These are phyloP conservation scores for Kalmusia sp. DNA, from an alignment of 2,329 filamentous ascomycete species.

Conservation along the genomic window DNA sequence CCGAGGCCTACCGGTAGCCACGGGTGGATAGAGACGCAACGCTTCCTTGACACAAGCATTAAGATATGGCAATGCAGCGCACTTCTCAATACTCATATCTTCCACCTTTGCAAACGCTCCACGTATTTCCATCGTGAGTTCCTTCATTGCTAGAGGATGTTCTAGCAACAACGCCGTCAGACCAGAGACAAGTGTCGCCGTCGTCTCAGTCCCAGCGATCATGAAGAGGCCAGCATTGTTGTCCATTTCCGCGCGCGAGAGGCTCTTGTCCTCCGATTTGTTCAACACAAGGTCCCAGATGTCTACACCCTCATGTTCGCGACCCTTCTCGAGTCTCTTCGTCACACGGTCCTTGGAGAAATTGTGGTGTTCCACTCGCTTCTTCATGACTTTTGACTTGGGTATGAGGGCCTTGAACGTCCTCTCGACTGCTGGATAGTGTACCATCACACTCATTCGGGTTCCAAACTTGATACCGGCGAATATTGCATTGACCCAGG, in stretches of 20 bases:
- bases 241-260: slow-evolving; percentile 47
- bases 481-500: slow-evolving; percentile 43
- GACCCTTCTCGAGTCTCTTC: slow-evolving; percentile 37
- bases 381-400: slow-evolving; percentile 14
- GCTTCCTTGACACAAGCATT: slow-evolving; percentile 52
- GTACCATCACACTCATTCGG: slow-evolving; percentile 10
- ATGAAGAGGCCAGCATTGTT: slow-evolving; percentile 48
- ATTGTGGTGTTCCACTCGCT: slow-evolving; percentile 23
- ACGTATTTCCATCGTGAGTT: slow-evolving; percentile 38
- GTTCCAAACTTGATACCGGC: slow-evolving; percentile 20
- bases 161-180: slow-evolving; percentile 45
- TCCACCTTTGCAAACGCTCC: slow-evolving; percentile 27
- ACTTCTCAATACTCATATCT: slow-evolving; percentile 44
- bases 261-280: slow-evolving; percentile 33
- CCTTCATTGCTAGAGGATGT: slow-evolving; percentile 32
- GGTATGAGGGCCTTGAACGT: slow-evolving; percentile 12
- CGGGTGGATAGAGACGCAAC: slow-evolving; percentile 52
- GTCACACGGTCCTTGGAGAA: slow-evolving; percentile 32
- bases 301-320: slow-evolving; percentile 38
- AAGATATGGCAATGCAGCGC: slow-evolving; percentile 44
- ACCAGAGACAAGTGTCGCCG: slow-evolving; percentile 51
- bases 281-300: slow-evolving; percentile 50
- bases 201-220: slow-evolving; percentile 55
- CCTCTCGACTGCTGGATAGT: slow-evolving; percentile 18
- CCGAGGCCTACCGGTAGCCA: slow-evolving; percentile 42